A percentile compares a stretch with the other conserved stretches of the same genome.
Conservation (phyloP, 495 filamentous ascomycete genomes). For the Tuber borchii region DNA sequence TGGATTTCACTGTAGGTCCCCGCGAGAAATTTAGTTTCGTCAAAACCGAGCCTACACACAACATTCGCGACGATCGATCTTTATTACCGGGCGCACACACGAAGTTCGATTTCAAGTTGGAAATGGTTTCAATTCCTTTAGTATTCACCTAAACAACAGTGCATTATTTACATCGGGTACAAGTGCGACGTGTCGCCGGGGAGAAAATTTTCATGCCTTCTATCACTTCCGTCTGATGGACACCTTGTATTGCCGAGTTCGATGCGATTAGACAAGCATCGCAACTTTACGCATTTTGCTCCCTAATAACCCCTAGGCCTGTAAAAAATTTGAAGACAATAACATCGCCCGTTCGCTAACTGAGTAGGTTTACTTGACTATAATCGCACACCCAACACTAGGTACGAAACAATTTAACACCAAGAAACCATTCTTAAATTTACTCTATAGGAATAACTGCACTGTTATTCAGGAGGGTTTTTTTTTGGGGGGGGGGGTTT, state of each 20-base stretch:
- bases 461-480: not conserved
- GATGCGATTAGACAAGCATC: not conserved
- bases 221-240: not conserved
- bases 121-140: not conserved
- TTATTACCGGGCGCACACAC: not conserved
- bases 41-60: not conserved
- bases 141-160: not conserved
- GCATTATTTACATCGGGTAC: not conserved
- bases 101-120: not conserved
- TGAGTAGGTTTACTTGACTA: not conserved
- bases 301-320: not conserved
- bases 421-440: not conserved
- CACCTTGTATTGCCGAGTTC: not conserved
- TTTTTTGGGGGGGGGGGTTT: not conserved
- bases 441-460: not conserved
- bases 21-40: not conserved
- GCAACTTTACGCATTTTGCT: not conserved
- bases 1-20: not conserved
- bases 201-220: not conserved
- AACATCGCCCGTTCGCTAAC: not conserved
- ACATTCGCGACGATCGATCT: not conserved
- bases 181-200: not conserved
- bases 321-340: not conserved
- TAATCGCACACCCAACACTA: not conserved
- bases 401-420: not conserved